phyloP scores from a whole-genome alignment of 371 early-diverging fungal genomes.

The Apophysomyces ossiformis region DNA sequence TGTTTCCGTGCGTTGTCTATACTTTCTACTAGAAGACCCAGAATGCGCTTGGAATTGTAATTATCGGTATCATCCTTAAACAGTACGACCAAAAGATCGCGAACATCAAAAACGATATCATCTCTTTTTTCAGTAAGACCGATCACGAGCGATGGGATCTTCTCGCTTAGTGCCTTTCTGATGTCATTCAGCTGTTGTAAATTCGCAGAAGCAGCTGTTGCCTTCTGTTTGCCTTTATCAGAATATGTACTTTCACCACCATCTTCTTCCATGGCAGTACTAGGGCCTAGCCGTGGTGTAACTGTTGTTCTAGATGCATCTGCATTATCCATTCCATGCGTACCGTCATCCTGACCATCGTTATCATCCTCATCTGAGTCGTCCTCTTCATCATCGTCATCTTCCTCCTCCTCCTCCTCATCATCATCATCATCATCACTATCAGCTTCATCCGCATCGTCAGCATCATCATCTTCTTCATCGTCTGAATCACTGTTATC shows the following conservation, averaged over 20 bases:
- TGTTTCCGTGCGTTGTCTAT: conserved; percentile 34
- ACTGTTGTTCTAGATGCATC: not conserved
- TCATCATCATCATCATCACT: conserved; percentile 26
- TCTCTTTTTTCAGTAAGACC: conserved; percentile 68
- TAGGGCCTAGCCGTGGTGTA: not conserved
- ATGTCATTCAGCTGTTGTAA: conserved; percentile 49
- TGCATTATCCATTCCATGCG: conserved; percentile 4
- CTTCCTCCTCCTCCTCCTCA: conserved; percentile 22
- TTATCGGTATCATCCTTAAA: conserved; percentile 57
- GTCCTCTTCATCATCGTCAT: conserved; percentile 10
- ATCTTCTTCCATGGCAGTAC: conserved; percentile 22
- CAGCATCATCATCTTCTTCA: conserved; percentile 26
- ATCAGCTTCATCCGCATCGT: conserved; percentile 31
- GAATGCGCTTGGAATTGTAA: conserved; percentile 44
- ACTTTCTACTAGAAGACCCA: conserved; percentile 35
- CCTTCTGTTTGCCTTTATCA: conserved; percentile 45
- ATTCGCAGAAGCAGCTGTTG: conserved; percentile 27
- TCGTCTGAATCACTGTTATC: conserved; percentile 19
- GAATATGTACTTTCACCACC: conserved; percentile 30
- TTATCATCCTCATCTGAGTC: conserved; percentile 9
- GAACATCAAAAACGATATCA: conserved; percentile 71
- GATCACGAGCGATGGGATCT: conserved; percentile 56
- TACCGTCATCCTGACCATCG: conserved; percentile 7
- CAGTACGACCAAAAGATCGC: conserved; percentile 64
- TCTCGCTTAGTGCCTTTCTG: conserved; percentile 56